Conservation (phyloP, 2,329 filamentous ascomycete genomes). For the Alternaria triticimaculans region DNA sequence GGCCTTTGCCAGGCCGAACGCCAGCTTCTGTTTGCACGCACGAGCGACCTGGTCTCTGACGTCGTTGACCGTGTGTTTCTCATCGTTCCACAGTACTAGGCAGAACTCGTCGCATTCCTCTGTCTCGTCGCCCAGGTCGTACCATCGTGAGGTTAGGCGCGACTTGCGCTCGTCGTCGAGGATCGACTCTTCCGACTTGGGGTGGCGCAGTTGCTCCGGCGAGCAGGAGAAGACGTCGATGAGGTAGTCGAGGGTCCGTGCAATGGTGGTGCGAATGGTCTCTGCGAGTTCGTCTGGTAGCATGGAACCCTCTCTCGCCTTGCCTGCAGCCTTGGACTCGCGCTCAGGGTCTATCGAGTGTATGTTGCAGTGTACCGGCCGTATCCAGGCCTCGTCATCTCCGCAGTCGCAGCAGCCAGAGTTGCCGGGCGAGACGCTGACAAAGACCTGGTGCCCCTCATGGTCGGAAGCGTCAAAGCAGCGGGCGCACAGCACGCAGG, state of each 20-base stretch:
- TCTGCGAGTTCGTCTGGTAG: slow-evolving; percentile 78
- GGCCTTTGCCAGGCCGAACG: slow-evolving; percentile 75
- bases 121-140: slow-evolving; percentile 63
- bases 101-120: slow-evolving; percentile 78
- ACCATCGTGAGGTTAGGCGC: slow-evolving; percentile 77
- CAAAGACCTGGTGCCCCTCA: slow-evolving; percentile 87
- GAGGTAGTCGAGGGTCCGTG: slow-evolving; percentile 87
- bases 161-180: slow-evolving; percentile 81
- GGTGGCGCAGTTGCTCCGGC: slow-evolving; percentile 87
- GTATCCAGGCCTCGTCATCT: slow-evolving; percentile 91
- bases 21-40: slow-evolving; percentile 76
- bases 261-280: slow-evolving; percentile 84
- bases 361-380: slow-evolving; percentile 89
- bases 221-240: slow-evolving; percentile 98
- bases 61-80: slow-evolving; percentile 95
- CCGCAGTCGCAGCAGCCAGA: slow-evolving; percentile 98
- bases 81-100: slow-evolving; percentile 94
- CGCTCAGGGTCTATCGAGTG: slow-evolving; percentile 67
- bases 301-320: slow-evolving; percentile 58
- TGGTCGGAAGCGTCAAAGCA: slow-evolving; percentile 98
- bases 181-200: slow-evolving; percentile 84
- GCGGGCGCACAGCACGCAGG: slow-evolving; percentile 89
- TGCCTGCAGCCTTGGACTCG: slow-evolving; percentile 59
- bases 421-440: slow-evolving; percentile 86
- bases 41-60: slow-evolving; percentile 88